Percentiles rank a stretch among this genome's conserved stretches.
Evolutionary conservation across 768 basidiomycete genomes (phyloP).

Genomic region (Cyathus striatus): DNA sequence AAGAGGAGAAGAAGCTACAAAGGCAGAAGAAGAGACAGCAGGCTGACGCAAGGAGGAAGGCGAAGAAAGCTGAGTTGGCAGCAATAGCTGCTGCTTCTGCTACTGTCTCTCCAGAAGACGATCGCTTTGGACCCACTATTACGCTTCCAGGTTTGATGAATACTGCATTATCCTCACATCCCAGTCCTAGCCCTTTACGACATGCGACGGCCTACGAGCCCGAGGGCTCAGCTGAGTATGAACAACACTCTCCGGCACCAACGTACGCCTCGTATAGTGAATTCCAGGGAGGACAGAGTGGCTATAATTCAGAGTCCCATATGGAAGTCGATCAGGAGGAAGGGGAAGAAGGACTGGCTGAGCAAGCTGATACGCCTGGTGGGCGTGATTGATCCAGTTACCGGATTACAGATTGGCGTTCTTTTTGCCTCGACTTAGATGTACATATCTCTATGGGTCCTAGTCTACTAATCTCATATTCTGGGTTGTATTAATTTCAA

Average conservation of each 20-base stretch:
- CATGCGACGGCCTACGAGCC: conserved; percentile 32
- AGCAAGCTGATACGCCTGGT: conserved; percentile 2
- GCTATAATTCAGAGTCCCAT: conserved; percentile 48
- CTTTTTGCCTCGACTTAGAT: no score
- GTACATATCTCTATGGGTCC: no score
- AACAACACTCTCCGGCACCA: conserved; percentile 45
- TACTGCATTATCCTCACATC: conserved; percentile 11
- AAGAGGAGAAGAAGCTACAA: conserved; percentile 47
- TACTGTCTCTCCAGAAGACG: background rate
- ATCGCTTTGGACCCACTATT: background rate
- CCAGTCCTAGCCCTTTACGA: conserved; percentile 39
- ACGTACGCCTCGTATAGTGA: conserved; percentile 48
- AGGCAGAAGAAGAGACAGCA: conserved; percentile 46
- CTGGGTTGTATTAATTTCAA: no score
- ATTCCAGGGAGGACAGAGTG: conserved; percentile 43
- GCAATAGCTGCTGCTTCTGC: background rate
- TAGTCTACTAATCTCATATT: no score
- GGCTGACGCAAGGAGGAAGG: conserved; percentile 40
- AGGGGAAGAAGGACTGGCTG: conserved; percentile 10
- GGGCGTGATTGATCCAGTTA: no score
- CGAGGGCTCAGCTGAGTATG: conserved; percentile 17
- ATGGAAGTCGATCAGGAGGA: conserved; percentile 27
- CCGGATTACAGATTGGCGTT: no score
- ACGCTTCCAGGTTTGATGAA: background rate
- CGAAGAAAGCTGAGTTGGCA: conserved; percentile 7